Evolutionary conservation across 2,329 filamentous ascomycete species (phyloP).

Genomic region (Periglandula ipomoeae): DNA sequence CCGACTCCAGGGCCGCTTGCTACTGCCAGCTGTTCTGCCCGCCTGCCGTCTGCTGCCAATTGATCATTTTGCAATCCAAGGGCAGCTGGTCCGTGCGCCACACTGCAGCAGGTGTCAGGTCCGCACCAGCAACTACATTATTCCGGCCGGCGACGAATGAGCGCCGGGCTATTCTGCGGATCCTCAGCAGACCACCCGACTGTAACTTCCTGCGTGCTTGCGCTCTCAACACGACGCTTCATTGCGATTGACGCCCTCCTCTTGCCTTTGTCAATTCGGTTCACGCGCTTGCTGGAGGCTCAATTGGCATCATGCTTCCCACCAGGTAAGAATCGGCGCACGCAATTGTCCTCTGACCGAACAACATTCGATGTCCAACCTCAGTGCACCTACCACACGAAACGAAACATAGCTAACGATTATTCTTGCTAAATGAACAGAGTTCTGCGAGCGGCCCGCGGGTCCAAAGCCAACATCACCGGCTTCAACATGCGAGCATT

Average conservation of each 20-base stretch:
- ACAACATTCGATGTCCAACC: neutral
- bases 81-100: too few relatives aligned
- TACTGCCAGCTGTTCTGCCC: too few relatives aligned
- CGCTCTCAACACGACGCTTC: neutral
- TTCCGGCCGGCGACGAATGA: slow-evolving; percentile 12
- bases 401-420: neutral
- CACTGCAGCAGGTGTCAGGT: too few relatives aligned
- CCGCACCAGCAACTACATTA: slow-evolving; percentile 12
- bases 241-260: neutral
- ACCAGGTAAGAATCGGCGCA: slow-evolving; percentile 24
- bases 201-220: neutral
- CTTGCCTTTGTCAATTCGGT: neutral
- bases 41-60: too few relatives aligned
- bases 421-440: slow-evolving; percentile 15
- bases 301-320: slow-evolving; percentile 25
- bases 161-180: slow-evolving; percentile 1
- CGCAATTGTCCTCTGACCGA: slow-evolving; percentile 7
- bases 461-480: slow-evolving; percentile 66
- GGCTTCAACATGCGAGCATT: slow-evolving; percentile 85
- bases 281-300: neutral
- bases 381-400: neutral
- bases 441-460: slow-evolving; percentile 42
- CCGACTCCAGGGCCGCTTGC: too few relatives aligned
- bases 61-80: too few relatives aligned
- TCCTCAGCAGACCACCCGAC: neutral